These are phyloP conservation scores for Cicer judaicum DNA, from an alignment of 306 rosid genomes.

Conservation along the genomic window DNA sequence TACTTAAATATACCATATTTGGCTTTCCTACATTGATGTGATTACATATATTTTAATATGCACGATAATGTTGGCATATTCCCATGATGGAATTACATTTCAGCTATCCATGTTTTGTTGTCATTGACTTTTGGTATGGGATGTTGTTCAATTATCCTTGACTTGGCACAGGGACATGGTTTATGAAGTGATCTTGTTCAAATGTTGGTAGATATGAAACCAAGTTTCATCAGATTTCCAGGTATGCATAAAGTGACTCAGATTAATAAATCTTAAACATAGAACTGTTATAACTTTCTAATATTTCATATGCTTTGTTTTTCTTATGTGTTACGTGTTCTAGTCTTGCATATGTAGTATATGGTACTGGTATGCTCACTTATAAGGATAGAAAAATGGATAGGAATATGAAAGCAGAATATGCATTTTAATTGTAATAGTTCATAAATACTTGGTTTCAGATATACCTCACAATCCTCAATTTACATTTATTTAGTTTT, in stretches of 20 bases:
- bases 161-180: conserved; percentile 76
- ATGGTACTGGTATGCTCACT: conserved; percentile 5
- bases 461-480: neutral
- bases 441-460: conserved; percentile 22
- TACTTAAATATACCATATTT: conserved; percentile 4
- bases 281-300: neutral
- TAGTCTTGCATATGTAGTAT: conserved; percentile 25
- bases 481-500: neutral
- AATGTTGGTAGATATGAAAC: conserved; percentile 68
- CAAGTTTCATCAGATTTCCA: conserved; percentile 87
- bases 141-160: conserved; percentile 1
- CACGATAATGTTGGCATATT: neutral
- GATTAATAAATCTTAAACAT: conserved; percentile 18
- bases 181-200: conserved; percentile 73
- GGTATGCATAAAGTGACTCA: conserved; percentile 54
- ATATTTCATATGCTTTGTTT: conserved; percentile 12
- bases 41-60: conserved; percentile 13
- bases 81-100: too few relatives aligned
- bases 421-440: neutral
- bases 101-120: too few relatives aligned
- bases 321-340: too few relatives aligned
- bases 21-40: neutral
- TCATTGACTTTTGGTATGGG: too few relatives aligned
- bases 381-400: conserved; percentile 2
- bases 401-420: conserved; percentile 4